Evolutionary conservation across 768 basidiomycete genomes (phyloP).

Genomic region (Bullera alba): DNA sequence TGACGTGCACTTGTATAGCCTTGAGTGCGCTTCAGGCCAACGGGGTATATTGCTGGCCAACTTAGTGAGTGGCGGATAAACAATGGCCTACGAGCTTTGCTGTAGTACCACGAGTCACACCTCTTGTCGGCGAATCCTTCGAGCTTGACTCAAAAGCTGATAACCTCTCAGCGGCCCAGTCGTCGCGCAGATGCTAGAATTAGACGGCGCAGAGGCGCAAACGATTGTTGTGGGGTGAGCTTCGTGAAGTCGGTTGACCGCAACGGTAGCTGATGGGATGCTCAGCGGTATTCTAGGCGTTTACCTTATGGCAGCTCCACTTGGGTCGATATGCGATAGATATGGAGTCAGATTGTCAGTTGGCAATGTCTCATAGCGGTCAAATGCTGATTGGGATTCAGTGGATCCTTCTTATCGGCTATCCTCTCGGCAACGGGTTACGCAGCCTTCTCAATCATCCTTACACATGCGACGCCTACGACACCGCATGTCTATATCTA

Average conservation of each 20-base stretch:
- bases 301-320: slow-evolving; percentile 43
- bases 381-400: slow-evolving; percentile 9
- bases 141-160: no score
- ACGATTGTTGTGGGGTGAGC: slow-evolving; percentile 42
- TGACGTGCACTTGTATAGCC: slow-evolving; percentile 36
- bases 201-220: slow-evolving; percentile 34
- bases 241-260: no score
- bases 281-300: slow-evolving; percentile 41
- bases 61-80: slow-evolving; percentile 27
- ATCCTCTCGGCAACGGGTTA: slow-evolving; percentile 38
- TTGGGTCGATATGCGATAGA: slow-evolving; percentile 40
- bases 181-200: slow-evolving; percentile 30
- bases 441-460: slow-evolving; percentile 33
- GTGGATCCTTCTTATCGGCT: slow-evolving; percentile 34
- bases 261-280: no score
- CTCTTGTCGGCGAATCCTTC: not conserved
- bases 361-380: not conserved
- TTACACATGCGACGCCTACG: slow-evolving; percentile 12
- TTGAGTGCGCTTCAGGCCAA: slow-evolving; percentile 40
- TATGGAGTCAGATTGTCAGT: slow-evolving; percentile 43
- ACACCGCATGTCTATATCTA: slow-evolving; percentile 31
- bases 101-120: not conserved
- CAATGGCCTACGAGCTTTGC: no score
- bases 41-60: slow-evolving; percentile 46
- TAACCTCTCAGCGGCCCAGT: slow-evolving; percentile 31